phyloP scores from a whole-genome alignment of 169 alveolate species.

The Cryptosporidium bovis region DNA sequence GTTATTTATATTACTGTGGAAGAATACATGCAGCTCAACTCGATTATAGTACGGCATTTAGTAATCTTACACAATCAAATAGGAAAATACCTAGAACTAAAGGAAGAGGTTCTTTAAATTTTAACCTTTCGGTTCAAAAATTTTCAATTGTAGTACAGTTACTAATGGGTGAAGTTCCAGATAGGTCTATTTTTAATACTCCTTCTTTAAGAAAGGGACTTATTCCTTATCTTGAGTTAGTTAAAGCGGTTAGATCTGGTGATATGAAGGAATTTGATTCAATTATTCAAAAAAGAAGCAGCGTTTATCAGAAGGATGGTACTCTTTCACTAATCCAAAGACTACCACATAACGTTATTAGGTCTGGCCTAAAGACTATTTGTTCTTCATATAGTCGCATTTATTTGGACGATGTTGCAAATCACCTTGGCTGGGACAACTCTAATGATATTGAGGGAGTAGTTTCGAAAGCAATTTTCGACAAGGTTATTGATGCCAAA shows the following conservation, averaged over 20 bases:
- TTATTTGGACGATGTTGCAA: slow-evolving; percentile 88
- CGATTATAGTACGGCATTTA: slow-evolving; percentile 92
- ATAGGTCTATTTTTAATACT: slow-evolving; percentile 89
- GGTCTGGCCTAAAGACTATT: slow-evolving; percentile 93
- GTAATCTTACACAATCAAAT: slow-evolving; percentile 84
- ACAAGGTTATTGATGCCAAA: slow-evolving; percentile 94
- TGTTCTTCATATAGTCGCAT: slow-evolving; percentile 92
- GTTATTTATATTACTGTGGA: slow-evolving; percentile 91
- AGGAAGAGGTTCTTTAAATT: slow-evolving; percentile 90
- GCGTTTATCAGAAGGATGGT: slow-evolving; percentile 87
- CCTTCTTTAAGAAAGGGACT: slow-evolving; percentile 86
- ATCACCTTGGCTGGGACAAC: slow-evolving; percentile 90
- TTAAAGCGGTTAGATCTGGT: slow-evolving; percentile 93
- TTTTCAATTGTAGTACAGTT: slow-evolving; percentile 92
- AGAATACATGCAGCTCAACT: slow-evolving; percentile 92
- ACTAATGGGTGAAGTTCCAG: slow-evolving; percentile 97
- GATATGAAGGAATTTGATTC: slow-evolving; percentile 88
- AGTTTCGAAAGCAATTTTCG: slow-evolving; percentile 94
- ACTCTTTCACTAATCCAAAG: slow-evolving; percentile 90
- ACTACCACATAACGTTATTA: slow-evolving; percentile 93
- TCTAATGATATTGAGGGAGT: slow-evolving; percentile 91
- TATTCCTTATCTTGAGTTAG: slow-evolving; percentile 91
- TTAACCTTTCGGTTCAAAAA: slow-evolving; percentile 88
- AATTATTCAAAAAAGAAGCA: slow-evolving; percentile 83
- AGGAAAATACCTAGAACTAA: slow-evolving; percentile 93